A percentile compares a stretch with the other conserved stretches of the same genome.
Evolutionary conservation across 2,329 filamentous ascomycete species (phyloP).

Genomic region (Penicillium sp.): DNA sequence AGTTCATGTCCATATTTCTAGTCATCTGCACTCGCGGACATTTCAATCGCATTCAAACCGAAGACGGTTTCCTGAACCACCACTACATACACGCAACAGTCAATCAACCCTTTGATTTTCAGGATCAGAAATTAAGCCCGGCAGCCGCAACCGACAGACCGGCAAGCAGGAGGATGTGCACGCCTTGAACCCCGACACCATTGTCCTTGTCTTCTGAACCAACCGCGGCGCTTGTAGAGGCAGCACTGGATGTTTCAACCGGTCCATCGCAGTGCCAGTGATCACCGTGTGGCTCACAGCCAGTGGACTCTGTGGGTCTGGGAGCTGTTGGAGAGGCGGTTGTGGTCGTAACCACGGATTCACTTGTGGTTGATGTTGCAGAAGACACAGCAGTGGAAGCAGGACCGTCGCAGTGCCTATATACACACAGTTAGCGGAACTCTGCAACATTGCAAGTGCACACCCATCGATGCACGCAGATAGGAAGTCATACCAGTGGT

Average conservation of each 20-base stretch:
- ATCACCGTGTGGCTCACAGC: constrained; percentile 23
- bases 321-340: constrained; percentile 15
- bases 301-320: constrained; percentile 25
- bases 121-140: not conserved
- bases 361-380: not conserved
- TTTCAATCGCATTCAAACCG: no score
- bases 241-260: not conserved
- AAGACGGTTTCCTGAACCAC: no score
- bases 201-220: not conserved
- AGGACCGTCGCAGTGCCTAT: constrained; percentile 36
- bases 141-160: not conserved
- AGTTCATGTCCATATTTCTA: no score
- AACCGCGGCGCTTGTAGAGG: not conserved
- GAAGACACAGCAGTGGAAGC: constrained; percentile 10
- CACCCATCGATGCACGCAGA: not conserved
- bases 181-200: not conserved
- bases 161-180: not conserved
- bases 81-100: no score
- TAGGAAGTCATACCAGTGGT: constrained; percentile 27
- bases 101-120: no score
- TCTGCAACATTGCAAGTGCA: no score
- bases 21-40: no score
- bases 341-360: constrained; percentile 2
- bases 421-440: not conserved
- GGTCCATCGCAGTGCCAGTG: constrained; percentile 28